Conservation (phyloP, 768 basidiomycete genomes). For the Boletus eberwhitei region DNA sequence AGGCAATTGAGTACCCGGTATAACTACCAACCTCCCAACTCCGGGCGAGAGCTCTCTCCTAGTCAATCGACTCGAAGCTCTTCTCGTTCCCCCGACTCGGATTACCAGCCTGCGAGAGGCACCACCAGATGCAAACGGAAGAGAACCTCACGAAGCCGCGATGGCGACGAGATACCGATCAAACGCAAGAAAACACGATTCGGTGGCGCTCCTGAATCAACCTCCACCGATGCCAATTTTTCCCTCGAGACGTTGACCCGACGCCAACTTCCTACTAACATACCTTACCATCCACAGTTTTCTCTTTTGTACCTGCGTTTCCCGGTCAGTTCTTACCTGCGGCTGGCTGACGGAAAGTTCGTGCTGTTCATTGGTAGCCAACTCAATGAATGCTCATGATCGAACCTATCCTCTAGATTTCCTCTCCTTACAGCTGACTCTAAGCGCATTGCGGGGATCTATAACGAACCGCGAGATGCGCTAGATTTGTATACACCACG, state of each 20-base stretch:
- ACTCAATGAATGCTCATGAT: not conserved
- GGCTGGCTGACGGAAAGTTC: constrained; percentile 39
- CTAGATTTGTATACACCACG: constrained; percentile 78
- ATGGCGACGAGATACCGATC: constrained; percentile 5
- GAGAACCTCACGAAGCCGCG: constrained; percentile 2
- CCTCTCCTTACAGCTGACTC: constrained; percentile 14
- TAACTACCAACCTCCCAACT: not conserved
- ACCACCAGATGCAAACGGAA: constrained; percentile 19
- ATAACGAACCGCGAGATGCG: constrained; percentile 56
- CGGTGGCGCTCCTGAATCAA: not conserved
- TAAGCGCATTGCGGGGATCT: constrained; percentile 39
- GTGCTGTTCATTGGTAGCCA: constrained; percentile 13
- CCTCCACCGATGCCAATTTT: not conserved
- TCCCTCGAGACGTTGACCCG: constrained; percentile 11
- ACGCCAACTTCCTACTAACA: constrained; percentile 49
- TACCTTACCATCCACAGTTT: constrained; percentile 49
- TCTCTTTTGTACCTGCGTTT: constrained; percentile 69
- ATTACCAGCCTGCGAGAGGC: constrained; percentile 19
- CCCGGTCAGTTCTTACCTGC: constrained; percentile 57
- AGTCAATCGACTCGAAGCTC: constrained; percentile 1
- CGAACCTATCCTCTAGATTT: constrained; percentile 13
- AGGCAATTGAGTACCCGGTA: not conserved
- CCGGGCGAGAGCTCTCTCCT: not conserved
- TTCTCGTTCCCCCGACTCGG: constrained; percentile 1
- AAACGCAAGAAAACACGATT: constrained; percentile 13